Percentiles rank a stretch among this genome's conserved stretches.
phyloP scores from a whole-genome alignment of 345 rosid species.

The Geranium rotundifolium region DNA sequence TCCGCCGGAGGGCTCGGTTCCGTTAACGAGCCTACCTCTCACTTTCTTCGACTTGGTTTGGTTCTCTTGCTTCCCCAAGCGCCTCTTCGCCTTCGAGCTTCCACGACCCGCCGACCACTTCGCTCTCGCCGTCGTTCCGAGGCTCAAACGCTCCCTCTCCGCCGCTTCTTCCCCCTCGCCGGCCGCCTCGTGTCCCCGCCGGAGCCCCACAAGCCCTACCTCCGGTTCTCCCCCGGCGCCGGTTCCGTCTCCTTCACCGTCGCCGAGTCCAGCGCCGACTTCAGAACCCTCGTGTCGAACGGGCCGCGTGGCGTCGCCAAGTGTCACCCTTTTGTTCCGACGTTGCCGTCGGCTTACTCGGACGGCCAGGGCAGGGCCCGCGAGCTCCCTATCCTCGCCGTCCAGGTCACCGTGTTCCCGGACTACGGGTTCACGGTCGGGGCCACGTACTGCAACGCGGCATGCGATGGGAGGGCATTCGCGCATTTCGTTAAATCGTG shows the following conservation, averaged over 20 bases:
- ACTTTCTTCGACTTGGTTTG: slow-evolving; percentile 13
- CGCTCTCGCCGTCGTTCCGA: slow-evolving; percentile 6
- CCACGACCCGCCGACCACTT: slow-evolving; percentile 14
- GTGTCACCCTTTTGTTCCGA: slow-evolving; percentile 13
- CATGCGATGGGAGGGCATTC: background rate
- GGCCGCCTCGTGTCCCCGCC: slow-evolving; percentile 12
- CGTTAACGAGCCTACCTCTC: slow-evolving; percentile 10
- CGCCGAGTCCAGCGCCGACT: slow-evolving; percentile 17
- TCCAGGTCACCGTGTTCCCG: slow-evolving; percentile 1
- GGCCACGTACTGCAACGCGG: background rate
- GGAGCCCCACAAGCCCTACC: slow-evolving; percentile 9
- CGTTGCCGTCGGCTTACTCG: background rate
- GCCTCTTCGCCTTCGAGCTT: slow-evolving; percentile 18
- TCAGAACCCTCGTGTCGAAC: slow-evolving; percentile 6
- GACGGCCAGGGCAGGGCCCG: background rate
- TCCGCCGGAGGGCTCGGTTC: slow-evolving; percentile 9
- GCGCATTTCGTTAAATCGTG: slow-evolving; percentile 1
- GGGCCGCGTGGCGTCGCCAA: slow-evolving; percentile 5
- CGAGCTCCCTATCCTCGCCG: background rate
- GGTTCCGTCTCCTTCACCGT: slow-evolving; percentile 10
- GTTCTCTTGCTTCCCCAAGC: slow-evolving; percentile 14
- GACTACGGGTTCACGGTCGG: background rate
- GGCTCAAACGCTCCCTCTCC: slow-evolving; percentile 17
- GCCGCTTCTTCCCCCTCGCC: slow-evolving; percentile 18
- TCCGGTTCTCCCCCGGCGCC: slow-evolving; percentile 3